These are phyloP conservation scores for Thecaphora thlaspeos DNA, from an alignment of 1,284 basidiomycete genomes.

Conservation along the genomic window DNA sequence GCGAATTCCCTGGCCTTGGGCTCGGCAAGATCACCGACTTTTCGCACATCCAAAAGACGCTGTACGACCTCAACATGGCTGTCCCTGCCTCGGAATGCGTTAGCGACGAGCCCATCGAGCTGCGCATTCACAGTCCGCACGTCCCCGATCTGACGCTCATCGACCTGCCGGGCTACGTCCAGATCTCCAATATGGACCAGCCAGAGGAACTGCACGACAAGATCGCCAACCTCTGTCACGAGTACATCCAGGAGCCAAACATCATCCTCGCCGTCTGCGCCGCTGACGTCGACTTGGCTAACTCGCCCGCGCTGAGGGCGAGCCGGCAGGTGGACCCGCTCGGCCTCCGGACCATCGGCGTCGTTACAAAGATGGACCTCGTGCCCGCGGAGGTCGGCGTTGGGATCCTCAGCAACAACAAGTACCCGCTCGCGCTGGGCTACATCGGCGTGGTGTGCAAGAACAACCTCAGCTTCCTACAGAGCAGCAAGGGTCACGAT, in stretches of 20 bases:
- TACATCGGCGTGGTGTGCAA: conserved; percentile 93
- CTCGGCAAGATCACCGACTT: conserved; percentile 87
- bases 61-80: conserved; percentile 92
- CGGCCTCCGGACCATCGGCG: conserved; percentile 91
- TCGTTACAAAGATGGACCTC: conserved; percentile 98
- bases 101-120: conserved; percentile 90
- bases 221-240: conserved; percentile 84
- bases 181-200: conserved; percentile 91
- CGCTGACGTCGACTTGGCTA: conserved; percentile 96
- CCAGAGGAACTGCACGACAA: conserved; percentile 92
- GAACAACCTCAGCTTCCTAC: conserved; percentile 35
- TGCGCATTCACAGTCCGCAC: conserved; percentile 90
- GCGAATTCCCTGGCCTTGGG: conserved; percentile 87
- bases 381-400: conserved; percentile 82
- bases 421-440: conserved; percentile 94
- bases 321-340: conserved; percentile 91
- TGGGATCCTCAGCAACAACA: conserved; percentile 78
- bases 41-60: conserved; percentile 80
- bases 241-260: conserved; percentile 96
- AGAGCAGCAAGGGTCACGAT: conserved; percentile 39
- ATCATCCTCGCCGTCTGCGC: conserved; percentile 97
- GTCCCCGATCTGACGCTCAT: conserved; percentile 96
- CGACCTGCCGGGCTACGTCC: conserved; percentile 95
- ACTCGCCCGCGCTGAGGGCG: conserved; percentile 90
- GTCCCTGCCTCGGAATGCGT: conserved; percentile 85